Evolutionary conservation across 169 alveolate genomes (phyloP), one percentile per base, ranked within the genome.

Genomic region (Fabrea salina): DNA sequence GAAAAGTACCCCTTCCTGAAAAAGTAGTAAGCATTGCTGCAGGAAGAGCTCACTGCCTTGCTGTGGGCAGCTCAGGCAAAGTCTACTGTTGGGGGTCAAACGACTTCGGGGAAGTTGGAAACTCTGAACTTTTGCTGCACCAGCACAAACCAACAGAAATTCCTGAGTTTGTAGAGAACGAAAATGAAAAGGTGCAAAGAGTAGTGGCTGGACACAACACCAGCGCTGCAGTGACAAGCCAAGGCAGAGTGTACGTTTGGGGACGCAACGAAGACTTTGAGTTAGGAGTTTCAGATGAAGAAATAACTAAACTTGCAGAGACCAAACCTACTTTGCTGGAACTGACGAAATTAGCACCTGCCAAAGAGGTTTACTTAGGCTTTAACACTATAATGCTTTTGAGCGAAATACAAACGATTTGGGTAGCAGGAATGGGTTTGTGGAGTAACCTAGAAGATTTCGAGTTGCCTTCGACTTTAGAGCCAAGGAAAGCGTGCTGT

Each of bases 71-170:
- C 11, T 87, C 90, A 68, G 99, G 99, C 1, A 75, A 86, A 30
- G 95, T 97, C 8, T 95, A 89, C 89, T 85, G 97, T 5, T 96
- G 99, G 98, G 99, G 99, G 16, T 95, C 97, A 44, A 94, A 97
- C 58, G 89, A 92, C 37, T 91, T 92, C 82, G 98, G 98, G 49
- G 97, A 96, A 82, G 91, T 96, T 32, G 99, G 99, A 7, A 27
- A 37, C 11, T 13, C 1, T 0, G 44, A 22, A 0, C 16, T 61
- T n/a, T 27, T 16, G 27, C 16, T 11, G n/a, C n/a, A 33, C 25
- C 16, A 16, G 13, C 37, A 61, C 32, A 35, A 7, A 16, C 74
- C 74, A 16, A 1, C 22, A 33, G 13, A n/a, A 35, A 35, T 61
- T 1, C 16, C 43, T 33, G 8, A 33, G 8, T 61, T 61, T 30